Evolutionary conservation across 257 asterid genomes (phyloP).

Genomic region (Solanum chiquidenum): DNA sequence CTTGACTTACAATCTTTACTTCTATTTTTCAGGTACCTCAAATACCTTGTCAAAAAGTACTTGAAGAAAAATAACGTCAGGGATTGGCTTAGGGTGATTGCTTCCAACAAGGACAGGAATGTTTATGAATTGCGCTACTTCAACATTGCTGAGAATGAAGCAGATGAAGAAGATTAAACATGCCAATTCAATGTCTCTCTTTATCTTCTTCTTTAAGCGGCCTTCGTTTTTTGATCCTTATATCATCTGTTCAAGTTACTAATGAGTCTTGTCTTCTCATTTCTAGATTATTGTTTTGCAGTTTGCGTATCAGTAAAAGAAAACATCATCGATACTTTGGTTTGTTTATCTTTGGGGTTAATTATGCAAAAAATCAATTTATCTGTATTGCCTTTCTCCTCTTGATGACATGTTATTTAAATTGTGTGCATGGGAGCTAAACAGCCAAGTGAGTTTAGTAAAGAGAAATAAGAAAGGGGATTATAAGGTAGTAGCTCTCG

Average conservation of each 20-base stretch:
- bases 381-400: background rate
- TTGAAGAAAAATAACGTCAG: constrained; percentile 75
- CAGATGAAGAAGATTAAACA: constrained; percentile 42
- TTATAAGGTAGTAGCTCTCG: background rate
- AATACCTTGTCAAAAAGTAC: constrained; percentile 70
- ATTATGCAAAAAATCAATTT: background rate
- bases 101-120: constrained; percentile 68
- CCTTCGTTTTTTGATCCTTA: background rate
- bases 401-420: background rate
- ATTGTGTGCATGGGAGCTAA: background rate
- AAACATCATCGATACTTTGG: background rate
- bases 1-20: background rate
- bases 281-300: background rate
- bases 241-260: background rate
- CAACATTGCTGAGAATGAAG: constrained; percentile 82
- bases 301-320: background rate
- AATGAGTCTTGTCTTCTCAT: background rate
- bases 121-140: constrained; percentile 70
- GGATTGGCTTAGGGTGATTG: constrained; percentile 80
- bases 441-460: background rate
- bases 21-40: constrained; percentile 40
- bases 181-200: background rate
- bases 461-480: background rate
- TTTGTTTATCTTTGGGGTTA: background rate
- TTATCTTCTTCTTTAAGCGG: background rate